A percentile compares a stretch with the other conserved stretches of the same genome.
Conservation (phyloP, 1,284 basidiomycete genomes). For the Uromyces viciae-fabae region DNA sequence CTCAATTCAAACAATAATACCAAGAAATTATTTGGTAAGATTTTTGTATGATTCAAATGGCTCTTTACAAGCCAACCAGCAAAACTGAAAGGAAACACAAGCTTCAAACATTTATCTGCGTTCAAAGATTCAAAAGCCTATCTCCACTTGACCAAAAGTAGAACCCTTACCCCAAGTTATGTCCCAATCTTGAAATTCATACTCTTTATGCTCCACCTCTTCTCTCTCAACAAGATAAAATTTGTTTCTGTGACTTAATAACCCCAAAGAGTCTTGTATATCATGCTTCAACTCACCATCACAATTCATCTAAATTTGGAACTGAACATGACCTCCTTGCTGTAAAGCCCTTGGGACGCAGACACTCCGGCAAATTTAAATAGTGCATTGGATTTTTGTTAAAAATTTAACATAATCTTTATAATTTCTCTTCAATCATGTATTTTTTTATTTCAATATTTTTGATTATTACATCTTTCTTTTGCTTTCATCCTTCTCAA, state of each 20-base stretch:
- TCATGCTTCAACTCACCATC: slow-evolving; percentile 8
- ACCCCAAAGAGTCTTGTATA: not conserved
- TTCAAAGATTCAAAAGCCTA: not conserved
- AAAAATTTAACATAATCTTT: too few species aligned
- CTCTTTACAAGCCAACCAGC: not conserved
- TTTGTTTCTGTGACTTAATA: slow-evolving; percentile 15
- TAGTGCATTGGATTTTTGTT: too few species aligned
- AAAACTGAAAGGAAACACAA: not conserved
- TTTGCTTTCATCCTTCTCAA: too few species aligned
- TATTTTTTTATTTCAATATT: too few species aligned
- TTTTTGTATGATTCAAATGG: not conserved
- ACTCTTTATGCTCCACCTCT: slow-evolving; percentile 12
- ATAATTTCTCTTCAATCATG: too few species aligned
- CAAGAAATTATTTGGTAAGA: not conserved
- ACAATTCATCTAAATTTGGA: not conserved
- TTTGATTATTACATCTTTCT: too few species aligned
- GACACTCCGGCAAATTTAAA: not conserved
- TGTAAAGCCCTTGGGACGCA: slow-evolving; percentile 9
- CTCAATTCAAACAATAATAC: not conserved
- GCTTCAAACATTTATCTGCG: not conserved
- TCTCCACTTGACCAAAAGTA: not conserved
- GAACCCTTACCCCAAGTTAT: slow-evolving; percentile 26
- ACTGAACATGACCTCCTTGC: slow-evolving; percentile 5
- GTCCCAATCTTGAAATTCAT: slow-evolving; percentile 12
- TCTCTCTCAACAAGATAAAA: slow-evolving; percentile 10